These are phyloP conservation scores for Populus ilicifolia DNA, from an alignment of 345 rosid species.

Conservation along the genomic window DNA sequence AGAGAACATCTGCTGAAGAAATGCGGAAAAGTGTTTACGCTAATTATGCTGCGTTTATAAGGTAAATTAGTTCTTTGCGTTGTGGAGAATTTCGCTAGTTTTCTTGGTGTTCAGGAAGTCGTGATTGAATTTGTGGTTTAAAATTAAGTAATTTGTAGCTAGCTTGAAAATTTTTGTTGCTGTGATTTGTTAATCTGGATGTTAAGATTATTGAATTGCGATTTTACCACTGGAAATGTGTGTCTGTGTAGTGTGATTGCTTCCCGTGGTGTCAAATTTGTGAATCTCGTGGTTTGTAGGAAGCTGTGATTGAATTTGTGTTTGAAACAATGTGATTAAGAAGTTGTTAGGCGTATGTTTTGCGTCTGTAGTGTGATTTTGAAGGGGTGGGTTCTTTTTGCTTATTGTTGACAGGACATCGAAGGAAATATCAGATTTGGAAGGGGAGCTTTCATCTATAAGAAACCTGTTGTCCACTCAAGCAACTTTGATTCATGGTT, in stretches of 20 bases:
- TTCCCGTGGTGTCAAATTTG: neutral
- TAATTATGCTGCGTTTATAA: constrained; percentile 91
- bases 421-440: constrained; percentile 96
- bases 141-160: neutral
- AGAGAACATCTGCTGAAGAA: constrained; percentile 97
- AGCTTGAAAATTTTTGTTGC: neutral
- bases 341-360: neutral
- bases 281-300: neutral
- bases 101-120: neutral
- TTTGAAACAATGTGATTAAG: neutral
- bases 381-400: neutral
- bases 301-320: neutral
- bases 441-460: constrained; percentile 93
- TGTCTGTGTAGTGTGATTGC: neutral
- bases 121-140: neutral
- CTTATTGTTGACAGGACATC: constrained; percentile 65
- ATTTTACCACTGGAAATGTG: neutral
- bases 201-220: neutral
- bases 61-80: constrained; percentile 36
- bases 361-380: neutral
- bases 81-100: neutral
- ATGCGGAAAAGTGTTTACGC: constrained; percentile 98
- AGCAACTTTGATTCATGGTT: constrained; percentile 83
- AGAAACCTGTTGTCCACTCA: constrained; percentile 90
- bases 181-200: neutral